Conservation (phyloP, 2,329 filamentous ascomycete species). For the Neofusicoccum umdonicola region DNA sequence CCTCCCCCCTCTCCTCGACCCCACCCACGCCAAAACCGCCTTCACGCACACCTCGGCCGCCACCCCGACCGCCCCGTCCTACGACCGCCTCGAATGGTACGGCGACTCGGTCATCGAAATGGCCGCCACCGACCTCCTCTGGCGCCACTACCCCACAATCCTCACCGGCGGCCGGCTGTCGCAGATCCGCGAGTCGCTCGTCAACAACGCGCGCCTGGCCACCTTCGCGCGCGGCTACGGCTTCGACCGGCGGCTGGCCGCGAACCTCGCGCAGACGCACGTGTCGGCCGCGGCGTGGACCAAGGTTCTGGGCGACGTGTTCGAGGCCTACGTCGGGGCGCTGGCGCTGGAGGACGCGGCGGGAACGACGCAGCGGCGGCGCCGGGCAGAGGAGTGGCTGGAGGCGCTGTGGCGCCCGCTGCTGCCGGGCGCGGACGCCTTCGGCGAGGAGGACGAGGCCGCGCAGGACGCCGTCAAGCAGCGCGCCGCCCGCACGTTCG, state of each 20-base stretch:
- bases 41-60: slow-evolving; percentile 59
- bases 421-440: slow-evolving; percentile 36
- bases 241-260: slow-evolving; percentile 55
- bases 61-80: slow-evolving; percentile 40
- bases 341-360: slow-evolving; percentile 54
- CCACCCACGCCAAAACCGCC: slow-evolving; percentile 58
- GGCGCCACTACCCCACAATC: slow-evolving; percentile 40
- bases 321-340: slow-evolving; percentile 86
- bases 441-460: not conserved
- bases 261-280: too few relatives aligned
- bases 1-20: slow-evolving; percentile 61
- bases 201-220: slow-evolving; percentile 77
- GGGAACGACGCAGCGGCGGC: slow-evolving; percentile 59
- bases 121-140: slow-evolving; percentile 73
- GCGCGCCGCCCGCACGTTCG: slow-evolving; percentile 24
- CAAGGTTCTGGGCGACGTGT: slow-evolving; percentile 82
- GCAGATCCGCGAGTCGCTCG: slow-evolving; percentile 72
- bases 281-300: slow-evolving; percentile 33
- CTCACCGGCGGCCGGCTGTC: slow-evolving; percentile 61
- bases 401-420: slow-evolving; percentile 69
- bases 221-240: slow-evolving; percentile 68
- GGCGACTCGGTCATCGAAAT: slow-evolving; percentile 84
- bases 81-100: slow-evolving; percentile 84
- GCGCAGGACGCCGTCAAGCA: slow-evolving; percentile 7
- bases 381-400: slow-evolving; percentile 65